Conservation (phyloP, 1,284 basidiomycete species). For the Coniferiporia weirii region DNA sequence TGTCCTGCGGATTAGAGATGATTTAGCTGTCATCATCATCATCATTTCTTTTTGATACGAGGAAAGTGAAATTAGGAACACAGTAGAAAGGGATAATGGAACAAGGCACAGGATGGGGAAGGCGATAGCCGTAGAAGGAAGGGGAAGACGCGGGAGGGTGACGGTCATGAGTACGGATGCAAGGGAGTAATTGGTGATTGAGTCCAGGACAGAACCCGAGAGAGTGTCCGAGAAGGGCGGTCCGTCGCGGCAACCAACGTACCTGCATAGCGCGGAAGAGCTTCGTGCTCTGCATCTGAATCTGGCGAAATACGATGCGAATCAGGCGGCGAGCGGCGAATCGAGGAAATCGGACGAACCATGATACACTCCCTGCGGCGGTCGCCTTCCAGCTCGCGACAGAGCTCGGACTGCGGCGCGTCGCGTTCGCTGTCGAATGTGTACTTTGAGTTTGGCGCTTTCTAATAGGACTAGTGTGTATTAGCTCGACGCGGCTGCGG, state of each 20-base stretch:
- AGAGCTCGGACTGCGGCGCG: conserved; percentile 57
- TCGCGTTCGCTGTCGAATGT: conserved; percentile 58
- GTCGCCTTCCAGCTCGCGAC: conserved; percentile 42
- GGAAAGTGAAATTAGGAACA: too few relatives aligned
- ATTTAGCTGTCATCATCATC: too few relatives aligned
- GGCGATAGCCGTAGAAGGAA: too few relatives aligned
- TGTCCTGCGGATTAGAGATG: conserved; percentile 33
- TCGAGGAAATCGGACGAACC: conserved; percentile 39
- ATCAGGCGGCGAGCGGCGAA: not conserved
- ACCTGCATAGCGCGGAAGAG: conserved; percentile 80
- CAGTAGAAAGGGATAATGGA: too few relatives aligned
- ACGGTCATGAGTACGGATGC: too few relatives aligned
- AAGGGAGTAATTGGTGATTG: too few relatives aligned
- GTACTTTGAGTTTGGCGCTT: conserved; percentile 46
- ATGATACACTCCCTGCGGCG: conserved; percentile 54
- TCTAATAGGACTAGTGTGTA: conserved; percentile 29
- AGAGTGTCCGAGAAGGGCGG: too few relatives aligned
- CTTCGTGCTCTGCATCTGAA: conserved; percentile 62
- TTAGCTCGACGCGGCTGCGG: not conserved
- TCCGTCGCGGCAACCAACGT: too few relatives aligned
- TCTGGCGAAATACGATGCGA: conserved; percentile 31
- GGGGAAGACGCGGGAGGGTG: too few relatives aligned
- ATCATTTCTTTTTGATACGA: too few relatives aligned
- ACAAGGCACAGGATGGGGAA: too few relatives aligned
- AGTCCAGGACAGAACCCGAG: too few relatives aligned